Evolutionary conservation across 176 grass and related monocot species (phyloP).

Genomic region (Zizania latifolia): DNA sequence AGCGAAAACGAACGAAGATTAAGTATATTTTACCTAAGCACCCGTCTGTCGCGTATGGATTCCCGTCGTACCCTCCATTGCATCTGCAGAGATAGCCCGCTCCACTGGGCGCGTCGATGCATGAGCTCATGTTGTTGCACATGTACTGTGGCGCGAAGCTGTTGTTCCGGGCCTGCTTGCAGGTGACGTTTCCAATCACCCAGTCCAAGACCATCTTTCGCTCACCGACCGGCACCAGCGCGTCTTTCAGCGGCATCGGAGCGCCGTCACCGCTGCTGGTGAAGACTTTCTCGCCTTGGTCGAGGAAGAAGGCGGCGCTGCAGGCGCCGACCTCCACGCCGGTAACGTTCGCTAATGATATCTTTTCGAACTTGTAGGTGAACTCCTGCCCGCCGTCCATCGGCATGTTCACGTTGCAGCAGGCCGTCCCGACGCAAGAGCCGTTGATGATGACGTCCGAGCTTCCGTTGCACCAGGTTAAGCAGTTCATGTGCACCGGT

Average conservation of each 20-base stretch:
- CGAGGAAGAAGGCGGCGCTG: slow-evolving; percentile 24
- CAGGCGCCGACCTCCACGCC: background rate
- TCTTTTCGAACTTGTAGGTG: background rate
- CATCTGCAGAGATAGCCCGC: slow-evolving; percentile 23
- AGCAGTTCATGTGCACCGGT: background rate
- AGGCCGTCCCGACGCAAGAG: background rate
- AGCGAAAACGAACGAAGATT: too few species aligned
- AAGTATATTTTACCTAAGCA: slow-evolving; percentile 15
- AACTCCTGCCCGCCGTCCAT: background rate
- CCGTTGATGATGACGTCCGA: background rate
- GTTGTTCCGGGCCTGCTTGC: background rate
- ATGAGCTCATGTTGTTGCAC: slow-evolving; percentile 5
- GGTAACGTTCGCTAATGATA: too few species aligned
- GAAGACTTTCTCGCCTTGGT: background rate
- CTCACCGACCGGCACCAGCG: background rate
- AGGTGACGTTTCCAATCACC: background rate
- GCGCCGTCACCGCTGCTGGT: too few species aligned
- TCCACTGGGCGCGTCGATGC: slow-evolving; percentile 7
- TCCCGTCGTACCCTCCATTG: background rate
- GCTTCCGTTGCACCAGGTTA: background rate
- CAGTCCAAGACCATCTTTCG: slow-evolving; percentile 39
- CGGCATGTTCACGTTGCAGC: background rate
- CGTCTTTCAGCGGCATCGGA: background rate
- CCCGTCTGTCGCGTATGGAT: background rate
- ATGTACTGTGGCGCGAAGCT: accelerated